A percentile compares a stretch with the other conserved stretches of the same genome.
Conservation (phyloP, 208 protist genomes). For the Vickermania spadyakhi region DNA sequence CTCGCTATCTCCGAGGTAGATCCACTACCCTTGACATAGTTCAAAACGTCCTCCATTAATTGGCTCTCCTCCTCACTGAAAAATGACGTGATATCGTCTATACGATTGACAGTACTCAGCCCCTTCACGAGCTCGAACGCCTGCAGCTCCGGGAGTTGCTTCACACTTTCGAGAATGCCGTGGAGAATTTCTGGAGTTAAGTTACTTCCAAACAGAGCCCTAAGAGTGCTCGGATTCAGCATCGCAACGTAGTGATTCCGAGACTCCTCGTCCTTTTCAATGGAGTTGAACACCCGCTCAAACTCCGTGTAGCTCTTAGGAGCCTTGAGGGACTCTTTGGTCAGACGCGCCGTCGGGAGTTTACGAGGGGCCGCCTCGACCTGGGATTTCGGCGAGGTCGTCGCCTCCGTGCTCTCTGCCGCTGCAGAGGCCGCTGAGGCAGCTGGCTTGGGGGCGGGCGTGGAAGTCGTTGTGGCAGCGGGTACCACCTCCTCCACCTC, state of each 20-base stretch:
- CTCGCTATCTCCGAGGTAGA: slow-evolving; percentile 29
- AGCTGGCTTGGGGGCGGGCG: not conserved
- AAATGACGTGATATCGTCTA: slow-evolving; percentile 75
- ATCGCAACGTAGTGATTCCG: slow-evolving; percentile 50
- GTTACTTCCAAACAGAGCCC: slow-evolving; percentile 73
- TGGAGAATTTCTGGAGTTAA: slow-evolving; percentile 77
- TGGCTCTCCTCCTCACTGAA: slow-evolving; percentile 63
- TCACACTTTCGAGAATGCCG: slow-evolving; percentile 37
- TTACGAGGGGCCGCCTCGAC: slow-evolving; percentile 12
- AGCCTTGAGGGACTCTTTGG: slow-evolving; percentile 50
- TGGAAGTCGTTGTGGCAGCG: slow-evolving; percentile 1
- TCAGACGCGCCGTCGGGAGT: slow-evolving; percentile 11
- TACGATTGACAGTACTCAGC: slow-evolving; percentile 58
- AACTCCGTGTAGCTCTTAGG: slow-evolving; percentile 83
- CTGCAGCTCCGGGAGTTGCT: slow-evolving; percentile 18
- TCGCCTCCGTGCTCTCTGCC: slow-evolving; percentile 4
- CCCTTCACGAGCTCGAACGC: slow-evolving; percentile 56
- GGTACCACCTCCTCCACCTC: slow-evolving; percentile 23
- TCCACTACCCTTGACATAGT: slow-evolving; percentile 30
- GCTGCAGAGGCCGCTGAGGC: not conserved
- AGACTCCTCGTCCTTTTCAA: slow-evolving; percentile 53
- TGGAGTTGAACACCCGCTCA: slow-evolving; percentile 65
- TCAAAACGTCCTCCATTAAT: slow-evolving; percentile 41
- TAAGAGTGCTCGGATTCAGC: slow-evolving; percentile 38
- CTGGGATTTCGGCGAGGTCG: not conserved